phyloP scores from a whole-genome alignment of 1,284 basidiomycete species.

The Trichosporon ovoides region DNA sequence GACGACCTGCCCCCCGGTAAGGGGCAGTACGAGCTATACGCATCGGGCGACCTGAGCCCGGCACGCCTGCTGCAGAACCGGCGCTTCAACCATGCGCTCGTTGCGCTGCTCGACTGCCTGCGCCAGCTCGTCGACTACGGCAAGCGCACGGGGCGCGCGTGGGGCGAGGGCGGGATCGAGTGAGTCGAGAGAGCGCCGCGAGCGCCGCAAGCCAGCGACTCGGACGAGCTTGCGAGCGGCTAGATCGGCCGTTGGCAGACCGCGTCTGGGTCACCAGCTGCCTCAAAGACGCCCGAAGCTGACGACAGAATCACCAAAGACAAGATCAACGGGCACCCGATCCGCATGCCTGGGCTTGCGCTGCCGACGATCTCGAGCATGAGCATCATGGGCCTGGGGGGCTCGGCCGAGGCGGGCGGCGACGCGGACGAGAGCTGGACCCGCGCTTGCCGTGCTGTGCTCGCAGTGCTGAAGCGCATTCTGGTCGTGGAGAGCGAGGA shows the following conservation, averaged over 20 bases:
- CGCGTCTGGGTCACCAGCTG: too few relatives aligned
- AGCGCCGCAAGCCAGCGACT: too few relatives aligned
- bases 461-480: conserved; percentile 72
- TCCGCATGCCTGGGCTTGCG: conserved; percentile 66
- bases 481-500: conserved; percentile 47
- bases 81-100: conserved; percentile 92
- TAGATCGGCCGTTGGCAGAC: too few relatives aligned
- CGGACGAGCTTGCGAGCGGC: too few relatives aligned
- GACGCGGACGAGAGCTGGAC: conserved; percentile 84
- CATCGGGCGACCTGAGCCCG: conserved; percentile 77
- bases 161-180: conserved; percentile 66
- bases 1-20: conserved; percentile 81
- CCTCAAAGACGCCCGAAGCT: too few relatives aligned
- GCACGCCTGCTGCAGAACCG: conserved; percentile 80
- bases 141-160: conserved; percentile 64
- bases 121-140: conserved; percentile 84
- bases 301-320: conserved; percentile 75
- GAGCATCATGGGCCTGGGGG: conserved; percentile 44
- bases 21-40: conserved; percentile 76
- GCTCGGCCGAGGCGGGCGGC: conserved; percentile 9
- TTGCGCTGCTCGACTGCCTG: conserved; percentile 89
- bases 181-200: conserved; percentile 20
- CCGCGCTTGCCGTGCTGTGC: conserved; percentile 80
- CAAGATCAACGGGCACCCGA: conserved; percentile 89
- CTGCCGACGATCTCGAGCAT: conserved; percentile 52